phyloP scores from a whole-genome alignment of 371 early-diverging fungal species.

The Syncephalastrum sp. region DNA sequence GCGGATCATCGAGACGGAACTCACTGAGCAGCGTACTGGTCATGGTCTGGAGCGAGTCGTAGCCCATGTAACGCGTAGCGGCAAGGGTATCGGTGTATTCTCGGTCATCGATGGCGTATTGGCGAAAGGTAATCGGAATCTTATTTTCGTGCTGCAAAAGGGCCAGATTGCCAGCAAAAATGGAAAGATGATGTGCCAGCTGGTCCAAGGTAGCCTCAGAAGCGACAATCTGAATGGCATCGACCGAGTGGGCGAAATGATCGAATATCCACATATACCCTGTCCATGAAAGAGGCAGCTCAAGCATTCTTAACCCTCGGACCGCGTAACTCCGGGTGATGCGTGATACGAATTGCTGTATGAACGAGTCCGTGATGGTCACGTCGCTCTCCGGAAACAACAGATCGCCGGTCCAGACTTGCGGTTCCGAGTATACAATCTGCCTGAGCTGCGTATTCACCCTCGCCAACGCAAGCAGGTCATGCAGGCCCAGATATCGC shows the following conservation, averaged over 20 bases:
- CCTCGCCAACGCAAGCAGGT: conserved; percentile 16
- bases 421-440: conserved; percentile 26
- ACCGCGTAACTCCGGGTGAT: conserved; percentile 43
- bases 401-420: conserved; percentile 34
- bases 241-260: conserved; percentile 46
- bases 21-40: conserved; percentile 10
- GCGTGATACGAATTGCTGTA: conserved; percentile 23
- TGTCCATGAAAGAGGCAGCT: conserved; percentile 32
- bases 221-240: conserved; percentile 24
- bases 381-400: conserved; percentile 30
- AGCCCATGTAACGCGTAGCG: conserved; percentile 25
- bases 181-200: conserved; percentile 29
- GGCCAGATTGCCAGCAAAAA: conserved; percentile 41
- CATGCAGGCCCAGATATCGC: conserved; percentile 12
- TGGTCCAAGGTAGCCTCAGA: conserved; percentile 10
- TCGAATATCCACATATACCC: conserved; percentile 44
- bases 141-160: conserved; percentile 33
- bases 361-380: conserved; percentile 36
- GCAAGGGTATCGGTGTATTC: conserved; percentile 16
- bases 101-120: conserved; percentile 33
- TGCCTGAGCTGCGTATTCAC: conserved; percentile 14
- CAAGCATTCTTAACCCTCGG: conserved; percentile 25
- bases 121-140: conserved; percentile 44
- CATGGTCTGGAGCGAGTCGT: conserved; percentile 19
- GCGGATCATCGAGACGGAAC: conserved; percentile 40